Conservation (phyloP, 2,329 filamentous ascomycete genomes). For the Aspergillus nomiae region DNA sequence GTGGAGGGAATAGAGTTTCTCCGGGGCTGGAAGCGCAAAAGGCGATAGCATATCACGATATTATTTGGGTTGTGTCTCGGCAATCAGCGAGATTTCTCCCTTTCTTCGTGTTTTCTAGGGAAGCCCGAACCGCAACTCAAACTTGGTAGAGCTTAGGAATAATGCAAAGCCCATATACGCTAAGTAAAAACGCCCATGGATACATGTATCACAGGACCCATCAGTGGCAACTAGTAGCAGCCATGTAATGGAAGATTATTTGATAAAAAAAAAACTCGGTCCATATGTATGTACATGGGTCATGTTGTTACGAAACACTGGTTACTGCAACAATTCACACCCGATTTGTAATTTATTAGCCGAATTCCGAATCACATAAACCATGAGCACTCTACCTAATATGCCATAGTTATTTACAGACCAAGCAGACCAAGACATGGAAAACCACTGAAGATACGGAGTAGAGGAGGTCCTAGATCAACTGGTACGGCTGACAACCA, state of each 20-base stretch:
- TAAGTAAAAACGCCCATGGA: neutral
- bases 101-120: neutral
- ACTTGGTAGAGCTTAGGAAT: neutral
- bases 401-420: neutral
- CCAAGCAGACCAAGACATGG: neutral
- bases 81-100: neutral
- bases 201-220: neutral
- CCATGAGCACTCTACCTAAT: neutral
- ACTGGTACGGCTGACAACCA: slow-evolving; percentile 3
- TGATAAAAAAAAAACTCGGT: neutral
- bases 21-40: neutral
- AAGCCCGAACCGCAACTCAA: neutral
- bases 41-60: neutral
- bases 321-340: neutral
- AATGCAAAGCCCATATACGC: neutral
- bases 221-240: neutral
- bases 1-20: neutral
- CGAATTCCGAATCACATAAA: neutral
- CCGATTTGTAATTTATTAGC: neutral
- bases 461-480: neutral
- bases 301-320: neutral
- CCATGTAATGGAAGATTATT: neutral
- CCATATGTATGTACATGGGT: neutral
- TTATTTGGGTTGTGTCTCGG: neutral
- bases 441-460: neutral